Evolutionary conservation across 768 basidiomycete species (phyloP).

Genomic region (Mycena chlorophos): DNA sequence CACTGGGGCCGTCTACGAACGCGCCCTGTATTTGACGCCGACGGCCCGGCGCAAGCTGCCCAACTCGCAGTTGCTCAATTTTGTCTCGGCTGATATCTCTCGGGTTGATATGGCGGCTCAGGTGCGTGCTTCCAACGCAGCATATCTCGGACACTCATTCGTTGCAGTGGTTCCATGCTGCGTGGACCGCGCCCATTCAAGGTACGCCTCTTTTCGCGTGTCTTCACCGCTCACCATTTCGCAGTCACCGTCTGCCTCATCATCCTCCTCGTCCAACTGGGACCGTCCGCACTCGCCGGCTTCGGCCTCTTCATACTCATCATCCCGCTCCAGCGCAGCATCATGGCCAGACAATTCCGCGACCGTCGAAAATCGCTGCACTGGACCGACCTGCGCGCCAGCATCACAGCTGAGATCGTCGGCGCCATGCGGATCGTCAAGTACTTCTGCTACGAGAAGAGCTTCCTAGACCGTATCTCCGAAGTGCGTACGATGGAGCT

Average conservation of each 20-base stretch:
- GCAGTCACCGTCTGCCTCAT: constrained; percentile 52
- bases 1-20: constrained; percentile 69
- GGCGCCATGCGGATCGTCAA: constrained; percentile 47
- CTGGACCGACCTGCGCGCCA: constrained; percentile 50
- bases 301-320: constrained; percentile 50
- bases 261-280: constrained; percentile 42
- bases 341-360: constrained; percentile 46
- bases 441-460: constrained; percentile 51
- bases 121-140: too few species aligned
- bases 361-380: constrained; percentile 43
- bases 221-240: background rate
- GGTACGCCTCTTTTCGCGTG: background rate
- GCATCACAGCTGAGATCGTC: constrained; percentile 47
- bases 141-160: too few species aligned
- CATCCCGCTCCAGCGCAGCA: constrained; percentile 47
- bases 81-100: constrained; percentile 68
- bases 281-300: constrained; percentile 51
- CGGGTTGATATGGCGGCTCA: constrained; percentile 60
- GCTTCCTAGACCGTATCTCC: background rate
- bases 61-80: constrained; percentile 61
- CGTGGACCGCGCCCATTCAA: constrained; percentile 69
- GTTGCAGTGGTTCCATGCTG: constrained; percentile 66
- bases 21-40: constrained; percentile 62
- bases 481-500: background rate
- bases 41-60: constrained; percentile 61